Evolutionary conservation across 805 yeast genomes (phyloP).

Genomic region (Ogataea pini): DNA sequence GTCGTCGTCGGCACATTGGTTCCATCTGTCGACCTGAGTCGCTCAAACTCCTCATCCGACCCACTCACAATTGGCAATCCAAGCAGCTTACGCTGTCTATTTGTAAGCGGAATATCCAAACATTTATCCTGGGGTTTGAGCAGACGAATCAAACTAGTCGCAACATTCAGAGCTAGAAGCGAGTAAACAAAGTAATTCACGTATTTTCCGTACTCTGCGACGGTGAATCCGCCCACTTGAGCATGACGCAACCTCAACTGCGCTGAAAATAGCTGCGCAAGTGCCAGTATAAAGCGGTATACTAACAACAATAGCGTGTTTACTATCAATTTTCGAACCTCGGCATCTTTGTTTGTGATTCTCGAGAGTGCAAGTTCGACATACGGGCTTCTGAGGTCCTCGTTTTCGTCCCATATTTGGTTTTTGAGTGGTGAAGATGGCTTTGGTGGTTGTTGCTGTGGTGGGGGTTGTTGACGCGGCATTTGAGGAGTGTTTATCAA

Average conservation of each 20-base stretch:
- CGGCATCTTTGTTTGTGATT: constrained; percentile 44
- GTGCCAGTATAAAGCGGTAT: constrained; percentile 33
- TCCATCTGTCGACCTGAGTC: no score
- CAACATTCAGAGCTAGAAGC: constrained; percentile 33
- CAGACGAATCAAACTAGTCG: constrained; percentile 33
- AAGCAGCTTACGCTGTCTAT: constrained; percentile 45
- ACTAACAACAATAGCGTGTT: constrained; percentile 33
- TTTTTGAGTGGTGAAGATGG: not conserved
- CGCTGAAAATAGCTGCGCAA: constrained; percentile 22
- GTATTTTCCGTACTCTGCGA: constrained; percentile 12
- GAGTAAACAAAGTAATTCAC: constrained; percentile 25
- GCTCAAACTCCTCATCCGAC: constrained; percentile 10
- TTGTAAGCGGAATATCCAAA: constrained; percentile 49
- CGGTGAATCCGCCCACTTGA: not conserved
- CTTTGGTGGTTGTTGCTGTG: not conserved
- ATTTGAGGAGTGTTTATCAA: not conserved
- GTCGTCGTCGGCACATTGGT: not conserved
- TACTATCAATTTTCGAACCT: constrained; percentile 35
- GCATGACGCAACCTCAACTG: constrained; percentile 13
- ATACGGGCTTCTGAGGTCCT: constrained; percentile 38
- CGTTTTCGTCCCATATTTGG: constrained; percentile 9
- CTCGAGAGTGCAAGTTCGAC: constrained; percentile 46
- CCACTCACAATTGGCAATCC: constrained; percentile 37
- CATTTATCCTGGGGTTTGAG: constrained; percentile 50
- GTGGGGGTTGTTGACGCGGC: not conserved